Evolutionary conservation across 148 eudicot species (phyloP), one percentile per base, ranked within the genome.

Genomic region (Polygonum aviculare): DNA sequence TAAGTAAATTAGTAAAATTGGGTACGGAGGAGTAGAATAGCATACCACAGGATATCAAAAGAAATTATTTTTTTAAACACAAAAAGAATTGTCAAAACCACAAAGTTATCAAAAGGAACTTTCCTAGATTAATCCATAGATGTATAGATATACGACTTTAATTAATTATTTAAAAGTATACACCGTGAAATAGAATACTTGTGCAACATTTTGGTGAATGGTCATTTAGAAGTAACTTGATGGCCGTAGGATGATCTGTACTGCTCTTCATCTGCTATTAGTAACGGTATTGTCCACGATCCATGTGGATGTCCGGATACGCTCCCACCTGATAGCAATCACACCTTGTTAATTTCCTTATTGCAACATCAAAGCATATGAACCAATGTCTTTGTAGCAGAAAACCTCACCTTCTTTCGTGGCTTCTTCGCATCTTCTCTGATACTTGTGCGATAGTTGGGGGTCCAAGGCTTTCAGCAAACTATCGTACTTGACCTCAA

Each of bases 401-500:
- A 36, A 65, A 15, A 36, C 26, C 74, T 60, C 80, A 92, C 97
- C 98, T 95, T 95, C 91, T 88, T 75, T 89, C 31, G 98, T 92
- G 76, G 98, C 98, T 81, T 95, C 98, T 90, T 90, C 93, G 74
- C 98, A 95, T 86, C 98, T 85, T 87, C 55, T 86, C 80, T 81
- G 87, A 81, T 90, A 95, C 48, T 80, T 83, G 36, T 47, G 12
- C n/a, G 85, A 85, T 72, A 95, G 80, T 74, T 86, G 22, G 4
- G 96, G 83, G 82, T 89, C 94, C 78, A 95, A 85, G 38, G 85
- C 88, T 83, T 84, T 87, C 26, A 84, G 77, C 78, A 90, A 78
- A 22, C 72, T 39, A 55, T 82, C 85, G 49, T 95, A 95, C 84
- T 89, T 89, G 82, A 84, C 86, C 84, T 95, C 98, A 57, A 93